Conservation (phyloP, 345 rosid genomes). For the Citrus glauca region DNA sequence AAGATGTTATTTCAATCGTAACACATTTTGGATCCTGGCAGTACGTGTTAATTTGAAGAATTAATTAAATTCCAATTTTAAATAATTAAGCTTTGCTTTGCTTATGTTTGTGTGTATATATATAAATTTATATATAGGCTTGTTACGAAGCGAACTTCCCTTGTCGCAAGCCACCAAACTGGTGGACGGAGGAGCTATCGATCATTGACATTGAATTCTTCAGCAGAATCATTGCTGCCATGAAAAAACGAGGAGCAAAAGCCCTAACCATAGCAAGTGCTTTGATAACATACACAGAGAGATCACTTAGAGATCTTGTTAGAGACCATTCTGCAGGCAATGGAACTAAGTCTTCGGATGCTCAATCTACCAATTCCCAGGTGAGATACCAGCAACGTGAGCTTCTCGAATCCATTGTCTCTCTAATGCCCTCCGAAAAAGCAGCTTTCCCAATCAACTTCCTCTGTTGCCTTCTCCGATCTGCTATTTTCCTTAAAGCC, state of each 20-base stretch:
- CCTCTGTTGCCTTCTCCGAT: constrained; percentile 89
- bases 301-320: constrained; percentile 75
- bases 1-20: too few species aligned
- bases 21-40: too few species aligned
- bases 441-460: constrained; percentile 70
- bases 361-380: constrained; percentile 24
- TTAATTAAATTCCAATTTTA: neutral
- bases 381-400: constrained; percentile 46
- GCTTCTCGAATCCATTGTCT: constrained; percentile 61
- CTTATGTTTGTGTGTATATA: too few species aligned
- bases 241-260: constrained; percentile 72
- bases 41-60: too few species aligned
- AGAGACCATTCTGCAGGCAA: constrained; percentile 70
- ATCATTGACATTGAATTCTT: constrained; percentile 58
- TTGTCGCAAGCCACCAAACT: constrained; percentile 77
- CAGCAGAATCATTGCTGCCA: constrained; percentile 44
- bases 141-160: constrained; percentile 84
- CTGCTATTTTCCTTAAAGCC: constrained; percentile 62
- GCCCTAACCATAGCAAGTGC: constrained; percentile 58
- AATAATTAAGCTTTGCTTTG: neutral
- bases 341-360: constrained; percentile 34
- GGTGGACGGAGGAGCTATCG: constrained; percentile 97
- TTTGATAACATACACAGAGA: constrained; percentile 65
- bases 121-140: constrained; percentile 28
- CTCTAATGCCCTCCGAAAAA: constrained; percentile 69